Evolutionary conservation across 495 filamentous ascomycete genomes (phyloP).

Genomic region (Trichodelitschia bisporula): DNA sequence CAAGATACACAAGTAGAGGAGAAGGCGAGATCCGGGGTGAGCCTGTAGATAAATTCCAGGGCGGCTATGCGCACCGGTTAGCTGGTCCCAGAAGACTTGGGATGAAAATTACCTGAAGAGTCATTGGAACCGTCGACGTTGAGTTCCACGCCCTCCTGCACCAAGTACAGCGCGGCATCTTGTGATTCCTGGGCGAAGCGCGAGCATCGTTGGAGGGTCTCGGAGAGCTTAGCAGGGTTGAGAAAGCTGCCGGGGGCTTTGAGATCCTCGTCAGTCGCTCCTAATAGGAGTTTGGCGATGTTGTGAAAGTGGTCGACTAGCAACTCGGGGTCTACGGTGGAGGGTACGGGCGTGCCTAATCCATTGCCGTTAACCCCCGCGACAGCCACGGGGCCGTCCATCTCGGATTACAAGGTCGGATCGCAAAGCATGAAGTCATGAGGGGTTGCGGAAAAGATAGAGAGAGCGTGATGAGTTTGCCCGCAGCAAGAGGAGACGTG

Average conservation of each 20-base stretch:
- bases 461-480: background rate
- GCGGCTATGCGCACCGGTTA: constrained; percentile 12
- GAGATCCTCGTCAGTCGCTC: constrained; percentile 58
- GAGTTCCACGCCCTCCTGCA: constrained; percentile 44
- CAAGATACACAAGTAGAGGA: constrained; percentile 57
- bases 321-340: constrained; percentile 27
- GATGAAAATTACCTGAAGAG: constrained; percentile 16
- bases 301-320: constrained; percentile 59
- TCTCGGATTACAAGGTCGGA: constrained; percentile 3
- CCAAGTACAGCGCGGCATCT: constrained; percentile 55
- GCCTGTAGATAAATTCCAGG: constrained; percentile 39
- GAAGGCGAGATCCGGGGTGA: constrained; percentile 59
- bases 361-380: constrained; percentile 14
- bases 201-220: constrained; percentile 67
- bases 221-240: constrained; percentile 36
- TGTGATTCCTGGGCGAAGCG: constrained; percentile 77
- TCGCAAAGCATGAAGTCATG: background rate
- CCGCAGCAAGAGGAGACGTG: background rate
- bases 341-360: constrained; percentile 14
- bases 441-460: background rate
- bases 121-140: constrained; percentile 25
- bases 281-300: constrained; percentile 63
- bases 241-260: constrained; percentile 61
- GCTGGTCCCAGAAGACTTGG: constrained; percentile 2
- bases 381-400: constrained; percentile 17